These are phyloP conservation scores for Erucastrum elatum DNA, from an alignment of 345 rosid genomes.

Conservation along the genomic window DNA sequence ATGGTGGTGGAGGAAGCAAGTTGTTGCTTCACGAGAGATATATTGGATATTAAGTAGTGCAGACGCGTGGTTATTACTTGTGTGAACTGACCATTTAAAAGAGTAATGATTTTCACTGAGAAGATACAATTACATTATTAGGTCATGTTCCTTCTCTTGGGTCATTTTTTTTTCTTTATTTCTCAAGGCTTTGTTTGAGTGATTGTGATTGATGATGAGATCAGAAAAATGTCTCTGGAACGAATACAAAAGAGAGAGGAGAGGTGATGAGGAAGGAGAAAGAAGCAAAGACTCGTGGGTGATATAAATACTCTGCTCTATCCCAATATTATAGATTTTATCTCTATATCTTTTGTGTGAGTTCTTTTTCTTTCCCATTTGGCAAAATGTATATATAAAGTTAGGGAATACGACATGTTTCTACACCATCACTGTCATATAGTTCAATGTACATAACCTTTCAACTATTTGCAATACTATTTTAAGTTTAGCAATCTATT, in stretches of 20 bases:
- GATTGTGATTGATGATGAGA: slow-evolving; percentile 8
- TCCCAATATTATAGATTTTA: background rate
- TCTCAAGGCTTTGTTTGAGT: slow-evolving; percentile 27
- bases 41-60: slow-evolving; percentile 23
- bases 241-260: slow-evolving; percentile 28
- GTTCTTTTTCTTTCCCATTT: slow-evolving; percentile 5
- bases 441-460: no score
- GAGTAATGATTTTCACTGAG: background rate
- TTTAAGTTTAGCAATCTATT: no score
- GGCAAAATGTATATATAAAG: slow-evolving; percentile 11
- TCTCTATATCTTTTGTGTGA: background rate
- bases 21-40: slow-evolving; percentile 34
- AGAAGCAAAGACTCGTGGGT: slow-evolving; percentile 37
- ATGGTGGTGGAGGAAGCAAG: slow-evolving; percentile 60
- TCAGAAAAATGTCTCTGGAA: slow-evolving; percentile 32
- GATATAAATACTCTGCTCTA: slow-evolving; percentile 42
- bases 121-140: background rate
- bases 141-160: background rate
- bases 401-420: no score
- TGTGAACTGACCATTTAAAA: slow-evolving; percentile 18
- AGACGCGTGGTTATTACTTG: slow-evolving; percentile 33
- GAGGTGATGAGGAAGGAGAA: slow-evolving; percentile 29
- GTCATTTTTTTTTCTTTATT: background rate
- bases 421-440: no score
- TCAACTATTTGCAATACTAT: no score